These are phyloP conservation scores for Vaccinium corymbosum DNA, from an alignment of 148 eudicot species.

Conservation along the genomic window DNA sequence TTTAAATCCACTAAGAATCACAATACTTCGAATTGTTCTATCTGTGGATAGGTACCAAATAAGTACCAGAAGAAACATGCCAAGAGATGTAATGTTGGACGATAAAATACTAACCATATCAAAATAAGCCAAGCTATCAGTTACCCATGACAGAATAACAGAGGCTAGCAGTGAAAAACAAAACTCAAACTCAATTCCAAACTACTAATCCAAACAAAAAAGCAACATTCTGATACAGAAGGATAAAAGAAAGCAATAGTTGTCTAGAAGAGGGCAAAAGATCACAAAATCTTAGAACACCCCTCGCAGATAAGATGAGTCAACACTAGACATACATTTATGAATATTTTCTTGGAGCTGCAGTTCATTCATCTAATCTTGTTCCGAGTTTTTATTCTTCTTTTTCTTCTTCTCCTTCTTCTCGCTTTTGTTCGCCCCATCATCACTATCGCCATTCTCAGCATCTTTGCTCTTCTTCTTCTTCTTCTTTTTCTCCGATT, in stretches of 20 bases:
- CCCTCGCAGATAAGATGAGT: neutral
- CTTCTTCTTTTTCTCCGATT: constrained; percentile 10
- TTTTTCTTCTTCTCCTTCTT: constrained; percentile 32
- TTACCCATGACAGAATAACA: neutral
- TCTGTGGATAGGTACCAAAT: neutral
- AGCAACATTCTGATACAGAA: neutral
- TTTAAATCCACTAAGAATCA: neutral
- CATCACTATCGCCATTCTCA: constrained; percentile 22
- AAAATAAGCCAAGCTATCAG: neutral
- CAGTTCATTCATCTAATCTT: neutral
- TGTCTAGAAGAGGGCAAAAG: neutral
- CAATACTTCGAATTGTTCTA: neutral
- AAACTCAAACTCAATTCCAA: neutral
- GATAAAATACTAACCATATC: neutral
- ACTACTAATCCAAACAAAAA: neutral
- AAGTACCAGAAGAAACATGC: neutral
- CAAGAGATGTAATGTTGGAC: neutral
- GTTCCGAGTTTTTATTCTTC: neutral
- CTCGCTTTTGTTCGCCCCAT: constrained; percentile 39
- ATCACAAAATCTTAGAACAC: neutral
- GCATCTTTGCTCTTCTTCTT: constrained; percentile 14
- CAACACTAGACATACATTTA: neutral
- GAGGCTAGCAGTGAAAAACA: neutral
- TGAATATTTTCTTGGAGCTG: neutral
- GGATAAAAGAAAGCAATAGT: neutral